phyloP scores from a whole-genome alignment of 495 filamentous ascomycete genomes.

The Ascodesmis nigricans region DNA sequence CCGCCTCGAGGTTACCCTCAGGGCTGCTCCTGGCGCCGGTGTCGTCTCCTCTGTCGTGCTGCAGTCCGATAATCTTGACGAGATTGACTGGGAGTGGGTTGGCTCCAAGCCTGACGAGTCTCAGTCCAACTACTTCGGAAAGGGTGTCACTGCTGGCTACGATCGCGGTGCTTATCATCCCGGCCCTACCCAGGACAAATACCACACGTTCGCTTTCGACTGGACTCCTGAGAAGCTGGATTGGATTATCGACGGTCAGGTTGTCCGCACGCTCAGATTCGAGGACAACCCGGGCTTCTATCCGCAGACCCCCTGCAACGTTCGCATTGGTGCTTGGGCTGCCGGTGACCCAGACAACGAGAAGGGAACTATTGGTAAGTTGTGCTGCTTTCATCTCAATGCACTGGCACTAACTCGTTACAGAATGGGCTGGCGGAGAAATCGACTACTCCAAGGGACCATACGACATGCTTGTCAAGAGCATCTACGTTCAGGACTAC shows the following conservation, averaged over 20 bases:
- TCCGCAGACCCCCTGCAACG: slow-evolving; percentile 75
- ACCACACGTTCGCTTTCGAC: slow-evolving; percentile 74
- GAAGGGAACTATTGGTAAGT: slow-evolving; percentile 48
- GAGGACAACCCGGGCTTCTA: slow-evolving; percentile 31
- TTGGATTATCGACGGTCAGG: slow-evolving; percentile 56
- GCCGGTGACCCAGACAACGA: slow-evolving; percentile 57
- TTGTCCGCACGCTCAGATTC: slow-evolving; percentile 39
- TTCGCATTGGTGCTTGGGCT: slow-evolving; percentile 72
- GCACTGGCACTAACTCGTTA: slow-evolving; percentile 3
- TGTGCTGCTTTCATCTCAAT: not conserved
- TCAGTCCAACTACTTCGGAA: slow-evolving; percentile 86
- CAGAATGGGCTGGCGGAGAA: slow-evolving; percentile 63
- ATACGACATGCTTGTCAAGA: slow-evolving; percentile 66
- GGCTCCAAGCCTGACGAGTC: slow-evolving; percentile 41
- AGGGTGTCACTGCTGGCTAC: slow-evolving; percentile 53
- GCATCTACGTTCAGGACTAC: slow-evolving; percentile 62
- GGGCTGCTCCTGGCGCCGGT: slow-evolving; percentile 46
- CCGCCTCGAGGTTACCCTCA: slow-evolving; percentile 46
- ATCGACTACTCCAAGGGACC: slow-evolving; percentile 63
- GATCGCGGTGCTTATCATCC: slow-evolving; percentile 47
- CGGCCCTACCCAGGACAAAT: slow-evolving; percentile 39
- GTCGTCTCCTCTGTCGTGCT: slow-evolving; percentile 71
- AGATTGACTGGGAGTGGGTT: slow-evolving; percentile 83
- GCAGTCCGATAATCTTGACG: slow-evolving; percentile 76
- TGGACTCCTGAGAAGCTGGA: slow-evolving; percentile 58